Base-by-base conservation (phyloP, 1,139 yeast species). In the Pichia sp. region DNA sequence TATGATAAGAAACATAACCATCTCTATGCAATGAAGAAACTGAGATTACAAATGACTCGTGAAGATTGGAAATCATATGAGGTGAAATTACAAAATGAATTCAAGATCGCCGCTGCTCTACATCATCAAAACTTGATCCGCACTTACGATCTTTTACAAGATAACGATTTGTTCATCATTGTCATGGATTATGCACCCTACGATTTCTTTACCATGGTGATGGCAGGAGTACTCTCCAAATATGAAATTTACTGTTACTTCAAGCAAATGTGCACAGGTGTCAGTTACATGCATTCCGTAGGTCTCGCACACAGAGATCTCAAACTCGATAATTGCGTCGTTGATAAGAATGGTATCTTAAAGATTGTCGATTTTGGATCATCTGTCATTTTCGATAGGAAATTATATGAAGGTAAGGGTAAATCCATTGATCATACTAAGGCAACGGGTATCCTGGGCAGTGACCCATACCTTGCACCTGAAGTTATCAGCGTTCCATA, bases 381-480 rank as follows among this genome's bases (percentile, higher is more conserved):
- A 3, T 84, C 88, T 0, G 80, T 77, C 10, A 76, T 74, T 27
- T 80, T 78, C 32, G 44, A 42, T 27, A 35, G 32, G 1, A 36
- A 35, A 15, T 28, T 32, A 6, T 40, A 30, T 23, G 23, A 26
- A 7, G 13, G 29, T 14, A 34, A 29, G 8, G 40, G 36, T 5
- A 20, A 30, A 21, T 21, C 33, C 9, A 6, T 5, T 10, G 20
- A 28, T 10, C 17, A 29, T 12, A 36, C 30, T 6, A 37, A 29
- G 10, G 78, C 84, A 2, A 60, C 69, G 25, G 93, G 93, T n/a
- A 69, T 82, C 9, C 85, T 81, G 19, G 93, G 93, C 3, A 76
- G 85, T 10, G 93, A 82, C 58, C 93, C 93, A 5, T 82, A 82
- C 53, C 59, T 82, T 47, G 82, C 91, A 0, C 93, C 91, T 1